phyloP scores from a whole-genome alignment of 2,329 filamentous ascomycete species.

The Fusarium metavorans region DNA sequence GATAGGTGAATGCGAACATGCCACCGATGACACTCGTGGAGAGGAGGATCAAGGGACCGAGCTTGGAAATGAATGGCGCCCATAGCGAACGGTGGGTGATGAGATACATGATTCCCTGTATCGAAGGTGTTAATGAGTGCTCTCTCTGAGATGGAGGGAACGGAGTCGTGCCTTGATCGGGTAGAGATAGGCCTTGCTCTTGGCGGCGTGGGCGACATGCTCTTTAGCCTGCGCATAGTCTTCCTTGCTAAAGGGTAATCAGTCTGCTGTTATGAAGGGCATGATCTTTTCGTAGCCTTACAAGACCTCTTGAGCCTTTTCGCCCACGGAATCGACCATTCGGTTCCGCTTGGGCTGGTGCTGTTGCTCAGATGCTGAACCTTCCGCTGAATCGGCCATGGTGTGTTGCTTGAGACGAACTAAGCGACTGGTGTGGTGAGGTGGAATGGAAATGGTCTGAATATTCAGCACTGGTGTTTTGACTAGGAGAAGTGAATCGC shows the following conservation, averaged over 20 bases:
- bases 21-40: conserved; percentile 77
- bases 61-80: conserved; percentile 67
- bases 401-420: background rate
- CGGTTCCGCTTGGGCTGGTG: conserved; percentile 44
- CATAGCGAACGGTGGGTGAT: conserved; percentile 66
- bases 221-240: conserved; percentile 76
- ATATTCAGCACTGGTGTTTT: background rate
- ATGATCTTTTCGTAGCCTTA: conserved; percentile 41
- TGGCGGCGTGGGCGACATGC: conserved; percentile 76
- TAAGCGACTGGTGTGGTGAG: background rate
- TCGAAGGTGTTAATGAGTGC: conserved; percentile 15
- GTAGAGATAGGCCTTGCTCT: conserved; percentile 86
- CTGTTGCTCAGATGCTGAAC: conserved; percentile 33
- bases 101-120: conserved; percentile 72
- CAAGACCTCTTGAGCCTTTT: conserved; percentile 64
- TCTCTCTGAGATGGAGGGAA: background rate
- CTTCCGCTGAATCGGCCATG: conserved; percentile 43
- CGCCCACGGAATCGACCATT: conserved; percentile 55
- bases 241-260: conserved; percentile 62
- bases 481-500: background rate
- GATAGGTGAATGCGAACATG: conserved; percentile 92
- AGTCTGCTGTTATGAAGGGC: conserved; percentile 7
- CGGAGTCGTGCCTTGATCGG: conserved; percentile 72
- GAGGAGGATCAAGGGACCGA: conserved; percentile 74
- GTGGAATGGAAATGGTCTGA: background rate